phyloP scores from a whole-genome alignment of 1,284 basidiomycete genomes.

The Pterula multifida region DNA sequence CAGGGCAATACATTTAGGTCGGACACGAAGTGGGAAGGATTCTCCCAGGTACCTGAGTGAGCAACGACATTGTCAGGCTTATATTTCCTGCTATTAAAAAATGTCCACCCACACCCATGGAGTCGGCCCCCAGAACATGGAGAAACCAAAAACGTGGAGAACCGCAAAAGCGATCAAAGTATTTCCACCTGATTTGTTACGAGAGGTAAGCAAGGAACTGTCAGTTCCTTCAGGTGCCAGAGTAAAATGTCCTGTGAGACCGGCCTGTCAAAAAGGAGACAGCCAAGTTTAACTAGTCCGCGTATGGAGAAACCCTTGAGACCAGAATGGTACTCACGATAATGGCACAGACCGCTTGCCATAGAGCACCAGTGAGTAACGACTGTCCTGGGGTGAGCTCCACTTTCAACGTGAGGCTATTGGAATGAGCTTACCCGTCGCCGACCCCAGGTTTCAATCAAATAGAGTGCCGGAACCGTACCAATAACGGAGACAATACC shows the following conservation, averaged over 20 bases:
- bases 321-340: constrained; percentile 33
- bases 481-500: constrained; percentile 59
- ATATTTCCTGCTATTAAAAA: not conserved
- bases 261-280: constrained; percentile 29
- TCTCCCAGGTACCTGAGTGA: constrained; percentile 19
- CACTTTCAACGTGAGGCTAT: not conserved
- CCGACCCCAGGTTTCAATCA: constrained; percentile 59
- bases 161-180: constrained; percentile 67
- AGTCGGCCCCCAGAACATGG: constrained; percentile 63
- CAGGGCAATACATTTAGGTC: constrained; percentile 65
- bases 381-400: constrained; percentile 24
- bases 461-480: constrained; percentile 49
- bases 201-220: constrained; percentile 29
- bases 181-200: constrained; percentile 50
- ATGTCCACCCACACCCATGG: constrained; percentile 52
- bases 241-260: constrained; percentile 59
- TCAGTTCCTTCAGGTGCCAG: constrained; percentile 44
- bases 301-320: not conserved
- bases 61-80: not conserved
- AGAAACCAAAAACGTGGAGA: constrained; percentile 62
- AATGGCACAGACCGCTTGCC: constrained; percentile 51
- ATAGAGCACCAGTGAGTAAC: constrained; percentile 52
- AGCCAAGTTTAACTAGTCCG: constrained; percentile 5
- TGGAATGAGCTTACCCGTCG: constrained; percentile 29
- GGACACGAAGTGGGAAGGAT: constrained; percentile 59